Conservation (phyloP, 345 rosid species). For the Salix viminalis region DNA sequence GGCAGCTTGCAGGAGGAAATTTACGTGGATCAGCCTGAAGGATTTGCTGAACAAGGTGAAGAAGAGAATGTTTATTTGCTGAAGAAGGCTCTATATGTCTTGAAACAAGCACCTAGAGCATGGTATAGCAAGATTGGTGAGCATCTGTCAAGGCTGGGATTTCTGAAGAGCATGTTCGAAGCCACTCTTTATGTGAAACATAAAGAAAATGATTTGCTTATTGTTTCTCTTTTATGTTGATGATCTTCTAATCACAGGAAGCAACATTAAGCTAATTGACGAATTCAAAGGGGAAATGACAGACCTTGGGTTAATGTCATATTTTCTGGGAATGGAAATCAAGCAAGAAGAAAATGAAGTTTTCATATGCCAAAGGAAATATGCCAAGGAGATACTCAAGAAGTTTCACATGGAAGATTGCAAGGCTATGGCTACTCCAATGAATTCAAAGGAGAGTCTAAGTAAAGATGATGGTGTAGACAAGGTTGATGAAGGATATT, state of each 20-base stretch:
- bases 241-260: background rate
- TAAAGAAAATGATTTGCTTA: background rate
- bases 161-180: background rate
- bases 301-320: background rate
- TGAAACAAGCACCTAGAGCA: background rate
- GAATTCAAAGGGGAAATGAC: background rate
- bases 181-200: background rate
- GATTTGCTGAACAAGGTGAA: background rate
- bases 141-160: background rate
- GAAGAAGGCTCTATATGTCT: background rate
- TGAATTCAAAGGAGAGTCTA: background rate
- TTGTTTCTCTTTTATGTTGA: background rate
- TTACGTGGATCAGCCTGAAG: background rate
- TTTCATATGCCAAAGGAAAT: too few relatives aligned
- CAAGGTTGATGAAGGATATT: background rate
- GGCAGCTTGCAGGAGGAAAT: background rate
- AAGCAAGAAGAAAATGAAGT: background rate
- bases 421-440: background rate
- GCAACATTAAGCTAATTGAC: background rate
- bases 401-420: background rate
- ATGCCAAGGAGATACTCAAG: too few relatives aligned
- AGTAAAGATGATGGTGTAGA: background rate
- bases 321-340: background rate
- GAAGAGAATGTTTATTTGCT: background rate
- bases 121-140: background rate